Conservation (phyloP, 306 rosid species). For the Crataegus laevigata region DNA sequence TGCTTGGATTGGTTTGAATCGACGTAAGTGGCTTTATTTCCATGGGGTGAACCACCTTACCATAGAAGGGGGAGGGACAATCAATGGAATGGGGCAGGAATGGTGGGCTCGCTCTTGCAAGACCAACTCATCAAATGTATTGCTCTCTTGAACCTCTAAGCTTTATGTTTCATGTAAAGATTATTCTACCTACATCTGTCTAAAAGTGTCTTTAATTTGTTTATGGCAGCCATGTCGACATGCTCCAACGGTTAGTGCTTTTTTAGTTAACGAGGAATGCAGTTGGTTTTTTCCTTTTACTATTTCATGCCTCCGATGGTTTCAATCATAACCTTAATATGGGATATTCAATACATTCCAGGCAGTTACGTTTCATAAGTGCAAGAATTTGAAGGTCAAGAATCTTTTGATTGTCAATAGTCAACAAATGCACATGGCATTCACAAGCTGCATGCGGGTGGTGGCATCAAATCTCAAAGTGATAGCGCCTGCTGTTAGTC, state of each 20-base stretch:
- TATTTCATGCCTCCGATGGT: not conserved
- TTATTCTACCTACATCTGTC: not conserved
- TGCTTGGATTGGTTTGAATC: constrained; percentile 53
- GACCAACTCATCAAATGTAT: constrained; percentile 55
- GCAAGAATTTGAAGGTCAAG: constrained; percentile 57
- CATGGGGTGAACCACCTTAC: constrained; percentile 64
- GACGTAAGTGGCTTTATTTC: constrained; percentile 68
- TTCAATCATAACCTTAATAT: constrained; percentile 7
- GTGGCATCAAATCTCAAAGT: constrained; percentile 50
- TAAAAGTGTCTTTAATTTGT: constrained; percentile 21
- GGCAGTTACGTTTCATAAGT: constrained; percentile 74
- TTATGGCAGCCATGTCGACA: constrained; percentile 68
- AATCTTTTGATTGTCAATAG: constrained; percentile 58
- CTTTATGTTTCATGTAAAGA: constrained; percentile 21
- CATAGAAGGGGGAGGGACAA: constrained; percentile 67
- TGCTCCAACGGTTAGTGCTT: constrained; percentile 78
- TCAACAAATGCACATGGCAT: constrained; percentile 76
- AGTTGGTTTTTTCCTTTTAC: not conserved
- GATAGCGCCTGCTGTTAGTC: constrained; percentile 67
- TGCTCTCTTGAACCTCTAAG: constrained; percentile 11
- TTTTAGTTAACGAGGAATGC: not conserved
- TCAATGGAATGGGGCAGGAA: constrained; percentile 79
- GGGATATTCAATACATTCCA: constrained; percentile 36
- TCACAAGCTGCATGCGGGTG: constrained; percentile 63
- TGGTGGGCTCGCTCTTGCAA: constrained; percentile 98